Evolutionary conservation across 352 stramenopile species (phyloP), one percentile per base, ranked within the genome.

Genomic region (Elongisporangium undulatum): DNA sequence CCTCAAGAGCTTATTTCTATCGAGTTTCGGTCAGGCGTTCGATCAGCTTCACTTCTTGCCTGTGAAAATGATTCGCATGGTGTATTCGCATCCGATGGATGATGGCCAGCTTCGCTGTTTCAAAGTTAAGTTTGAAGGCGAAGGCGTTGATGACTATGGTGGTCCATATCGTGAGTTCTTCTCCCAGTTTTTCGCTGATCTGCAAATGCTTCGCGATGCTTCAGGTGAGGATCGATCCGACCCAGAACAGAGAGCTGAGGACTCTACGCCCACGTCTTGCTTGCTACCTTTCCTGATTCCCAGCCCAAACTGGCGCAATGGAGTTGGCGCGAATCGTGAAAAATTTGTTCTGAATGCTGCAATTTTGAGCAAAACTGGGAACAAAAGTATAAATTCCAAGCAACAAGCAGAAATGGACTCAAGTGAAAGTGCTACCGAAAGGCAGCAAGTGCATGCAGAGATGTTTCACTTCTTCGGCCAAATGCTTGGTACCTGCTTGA

Each of bases 61-160:
- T 7, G 55, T 92, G 0, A 69, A 74, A 15, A 79, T 71, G 4
- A 59, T 95, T 49, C 87, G 90, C 0, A 97, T 97, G 77, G 82
- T 89, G 2, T 97, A 97, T 62, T 94, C 84, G 1, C 90, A 97
- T 54, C 90, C 89, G 5, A 97, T 97, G 90, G 90, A 97, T 66
- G 90, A 97, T 54, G 87, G 87, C 0, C 90, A 97, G 55, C 58
- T 89, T n/a, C 76, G 90, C 16, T 89, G 70, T 21, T 98, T 98
- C 74, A 97, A 97, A 54, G 90, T 98, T 17, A 96, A 97, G 62
- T 98, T 98, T 54, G 90, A 97, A 64, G 94, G 94, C 20, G 94
- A 98, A 70, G 93, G 92, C 7, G 92, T 97, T 1, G 90, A 98
- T 64, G 94, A 98, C 71, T 97, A 98, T 51, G 94, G 94, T 2